A percentile compares a stretch with the other conserved stretches of the same genome.
Evolutionary conservation across 1,284 basidiomycete species (phyloP).

Genomic region (Apiotrichum akiyoshidainum): DNA sequence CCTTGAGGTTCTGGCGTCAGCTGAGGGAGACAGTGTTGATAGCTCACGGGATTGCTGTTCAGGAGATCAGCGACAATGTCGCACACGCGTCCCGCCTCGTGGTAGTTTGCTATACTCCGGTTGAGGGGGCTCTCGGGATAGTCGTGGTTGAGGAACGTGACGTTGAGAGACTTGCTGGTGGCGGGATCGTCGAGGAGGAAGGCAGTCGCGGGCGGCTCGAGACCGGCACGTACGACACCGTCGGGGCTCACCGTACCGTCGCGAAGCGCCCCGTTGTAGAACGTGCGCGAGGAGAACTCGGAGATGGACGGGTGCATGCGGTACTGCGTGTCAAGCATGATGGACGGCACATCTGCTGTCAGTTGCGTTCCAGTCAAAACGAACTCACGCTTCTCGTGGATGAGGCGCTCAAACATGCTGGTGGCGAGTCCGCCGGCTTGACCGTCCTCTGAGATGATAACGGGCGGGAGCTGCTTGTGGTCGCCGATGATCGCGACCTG

Average conservation of each 20-base stretch:
- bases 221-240: slow-evolving; percentile 58
- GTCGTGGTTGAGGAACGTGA: slow-evolving; percentile 74
- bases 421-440: slow-evolving; percentile 67
- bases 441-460: slow-evolving; percentile 72
- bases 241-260: slow-evolving; percentile 65
- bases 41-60: slow-evolving; percentile 64
- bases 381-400: slow-evolving; percentile 67
- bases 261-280: slow-evolving; percentile 68
- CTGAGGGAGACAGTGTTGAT: neutral
- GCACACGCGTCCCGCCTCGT: slow-evolving; percentile 72
- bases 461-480: slow-evolving; percentile 92
- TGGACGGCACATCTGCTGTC: slow-evolving; percentile 60
- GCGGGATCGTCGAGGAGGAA: slow-evolving; percentile 26
- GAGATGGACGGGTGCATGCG: slow-evolving; percentile 92
- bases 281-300: slow-evolving; percentile 75
- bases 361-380: slow-evolving; percentile 3
- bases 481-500: slow-evolving; percentile 90
- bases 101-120: slow-evolving; percentile 67
- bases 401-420: slow-evolving; percentile 84
- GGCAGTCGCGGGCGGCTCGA: slow-evolving; percentile 61
- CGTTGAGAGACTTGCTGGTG: slow-evolving; percentile 31
- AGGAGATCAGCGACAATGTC: slow-evolving; percentile 74
- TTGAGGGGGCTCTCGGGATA: slow-evolving; percentile 64
- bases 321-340: slow-evolving; percentile 89
- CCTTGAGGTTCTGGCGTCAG: slow-evolving; percentile 58